These are phyloP conservation scores for Penicillium sp. DNA, from an alignment of 2,329 filamentous ascomycete genomes.

Conservation along the genomic window DNA sequence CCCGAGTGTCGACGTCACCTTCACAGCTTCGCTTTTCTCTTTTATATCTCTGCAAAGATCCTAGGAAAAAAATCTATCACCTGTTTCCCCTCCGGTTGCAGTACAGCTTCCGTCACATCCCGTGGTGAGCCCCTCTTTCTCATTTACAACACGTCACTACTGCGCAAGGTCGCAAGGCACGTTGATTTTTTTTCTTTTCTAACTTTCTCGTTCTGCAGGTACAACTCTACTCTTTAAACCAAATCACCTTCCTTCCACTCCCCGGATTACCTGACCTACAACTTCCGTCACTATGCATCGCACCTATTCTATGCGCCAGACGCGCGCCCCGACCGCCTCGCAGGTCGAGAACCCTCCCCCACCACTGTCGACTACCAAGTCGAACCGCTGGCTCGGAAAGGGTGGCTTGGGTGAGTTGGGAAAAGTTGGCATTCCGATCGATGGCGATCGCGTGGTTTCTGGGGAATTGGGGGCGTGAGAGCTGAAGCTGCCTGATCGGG, in stretches of 20 bases:
- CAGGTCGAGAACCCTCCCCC: slow-evolving; percentile 90
- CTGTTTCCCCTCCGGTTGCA: neutral
- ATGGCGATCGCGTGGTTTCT: neutral
- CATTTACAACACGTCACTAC: slow-evolving; percentile 32
- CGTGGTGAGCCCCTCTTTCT: slow-evolving; percentile 7
- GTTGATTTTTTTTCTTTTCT: slow-evolving; percentile 4
- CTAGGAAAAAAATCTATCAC: neutral
- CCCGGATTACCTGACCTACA: neutral
- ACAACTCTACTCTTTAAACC: slow-evolving; percentile 1
- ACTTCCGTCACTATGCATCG: slow-evolving; percentile 73
- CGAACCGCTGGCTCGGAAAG: slow-evolving; percentile 83
- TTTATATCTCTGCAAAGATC: neutral
- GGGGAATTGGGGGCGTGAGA: neutral
- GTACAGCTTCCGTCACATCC: slow-evolving; percentile 1
- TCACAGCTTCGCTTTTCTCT: neutral
- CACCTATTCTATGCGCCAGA: slow-evolving; percentile 98
- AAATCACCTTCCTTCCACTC: neutral
- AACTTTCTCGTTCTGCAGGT: slow-evolving; percentile 11
- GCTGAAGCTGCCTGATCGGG: slow-evolving; percentile 13
- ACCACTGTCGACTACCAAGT: slow-evolving; percentile 87
- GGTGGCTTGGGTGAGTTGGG: slow-evolving; percentile 76
- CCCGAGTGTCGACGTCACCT: slow-evolving; percentile 3
- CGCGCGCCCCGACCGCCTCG: slow-evolving; percentile 91
- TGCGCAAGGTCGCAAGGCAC: slow-evolving; percentile 30
- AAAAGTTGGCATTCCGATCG: slow-evolving; percentile 1